Conservation (phyloP, 1,139 yeast genomes). For the Kodamaea fungicola region DNA sequence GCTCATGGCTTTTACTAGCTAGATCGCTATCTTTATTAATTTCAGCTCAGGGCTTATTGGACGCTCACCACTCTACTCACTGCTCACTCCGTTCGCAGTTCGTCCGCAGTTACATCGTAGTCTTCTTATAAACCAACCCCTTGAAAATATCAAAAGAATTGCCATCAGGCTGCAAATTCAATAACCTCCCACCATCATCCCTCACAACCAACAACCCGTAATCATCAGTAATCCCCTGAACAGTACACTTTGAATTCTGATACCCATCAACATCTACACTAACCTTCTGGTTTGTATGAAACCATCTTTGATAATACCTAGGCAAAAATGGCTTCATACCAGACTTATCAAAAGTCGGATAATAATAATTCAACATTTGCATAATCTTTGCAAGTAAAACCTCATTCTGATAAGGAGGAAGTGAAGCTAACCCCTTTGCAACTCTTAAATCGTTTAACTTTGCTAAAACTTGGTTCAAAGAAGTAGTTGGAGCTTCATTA, state of each 20-base stretch:
- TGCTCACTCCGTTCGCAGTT: no score
- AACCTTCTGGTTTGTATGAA: slow-evolving; percentile 71
- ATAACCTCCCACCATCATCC: slow-evolving; percentile 51
- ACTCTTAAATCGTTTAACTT: slow-evolving; percentile 53
- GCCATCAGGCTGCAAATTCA: slow-evolving; percentile 92
- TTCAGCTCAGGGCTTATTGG: no score
- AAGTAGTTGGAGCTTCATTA: slow-evolving; percentile 89
- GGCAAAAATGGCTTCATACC: slow-evolving; percentile 74
- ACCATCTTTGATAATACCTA: slow-evolving; percentile 79
- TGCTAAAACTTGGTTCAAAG: slow-evolving; percentile 67
- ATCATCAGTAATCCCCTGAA: slow-evolving; percentile 79
- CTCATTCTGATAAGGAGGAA: slow-evolving; percentile 60
- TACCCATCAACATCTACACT: slow-evolving; percentile 49
- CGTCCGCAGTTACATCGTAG: not conserved
- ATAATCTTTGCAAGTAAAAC: slow-evolving; percentile 66
- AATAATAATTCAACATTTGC: slow-evolving; percentile 60
- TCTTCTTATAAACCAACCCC: slow-evolving; percentile 77
- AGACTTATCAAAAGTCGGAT: slow-evolving; percentile 51
- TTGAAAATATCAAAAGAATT: slow-evolving; percentile 94
- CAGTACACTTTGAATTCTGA: slow-evolving; percentile 46
- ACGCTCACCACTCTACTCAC: no score
- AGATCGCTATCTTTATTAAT: no score
- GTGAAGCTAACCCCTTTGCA: slow-evolving; percentile 31
- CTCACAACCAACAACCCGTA: slow-evolving; percentile 80
- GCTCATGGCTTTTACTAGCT: no score